Percentiles rank a stretch among this genome's conserved stretches.
These are phyloP conservation scores for Tagetes patula DNA, from an alignment of 129 eudicot genomes.

Conservation along the genomic window DNA sequence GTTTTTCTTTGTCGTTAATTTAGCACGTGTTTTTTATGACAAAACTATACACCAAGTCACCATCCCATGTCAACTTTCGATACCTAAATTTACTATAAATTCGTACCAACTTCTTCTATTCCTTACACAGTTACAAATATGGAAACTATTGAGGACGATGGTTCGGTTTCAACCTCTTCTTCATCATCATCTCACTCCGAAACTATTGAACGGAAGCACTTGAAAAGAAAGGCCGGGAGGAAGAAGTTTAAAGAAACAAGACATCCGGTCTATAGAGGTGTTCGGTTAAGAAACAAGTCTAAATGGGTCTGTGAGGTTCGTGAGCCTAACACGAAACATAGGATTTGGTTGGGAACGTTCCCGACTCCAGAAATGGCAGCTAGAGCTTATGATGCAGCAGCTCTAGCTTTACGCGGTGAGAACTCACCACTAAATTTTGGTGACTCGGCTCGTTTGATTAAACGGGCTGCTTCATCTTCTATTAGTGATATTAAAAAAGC, in stretches of 20 bases:
- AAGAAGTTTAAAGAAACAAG: constrained; percentile 42
- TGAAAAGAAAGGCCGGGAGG: constrained; percentile 32
- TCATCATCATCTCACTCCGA: constrained; percentile 28
- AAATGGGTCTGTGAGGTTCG: constrained; percentile 54
- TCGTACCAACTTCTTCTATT: background rate
- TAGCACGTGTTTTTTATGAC: constrained; percentile 1
- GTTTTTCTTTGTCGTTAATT: background rate
- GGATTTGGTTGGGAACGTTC: constrained; percentile 54
- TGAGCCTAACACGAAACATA: constrained; percentile 38
- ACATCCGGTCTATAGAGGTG: constrained; percentile 48
- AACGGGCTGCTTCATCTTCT: constrained; percentile 34
- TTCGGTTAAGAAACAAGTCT: constrained; percentile 31
- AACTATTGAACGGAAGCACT: background rate
- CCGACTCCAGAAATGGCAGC: constrained; percentile 52
- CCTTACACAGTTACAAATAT: constrained; percentile 6
- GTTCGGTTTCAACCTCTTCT: constrained; percentile 32
- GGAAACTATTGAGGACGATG: constrained; percentile 29
- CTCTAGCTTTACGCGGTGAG: constrained; percentile 41
- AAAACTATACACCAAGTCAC: background rate
- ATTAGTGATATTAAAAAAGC: constrained; percentile 35
- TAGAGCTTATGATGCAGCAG: constrained; percentile 46
- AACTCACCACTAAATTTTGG: constrained; percentile 35
- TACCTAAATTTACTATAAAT: background rate
- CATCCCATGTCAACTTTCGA: constrained; percentile 16
- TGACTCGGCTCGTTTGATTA: constrained; percentile 26